A percentile compares a stretch with the other conserved stretches of the same genome.
Evolutionary conservation across 257 asterid genomes (phyloP).

Genomic region (Craterostigma plantagineum): DNA sequence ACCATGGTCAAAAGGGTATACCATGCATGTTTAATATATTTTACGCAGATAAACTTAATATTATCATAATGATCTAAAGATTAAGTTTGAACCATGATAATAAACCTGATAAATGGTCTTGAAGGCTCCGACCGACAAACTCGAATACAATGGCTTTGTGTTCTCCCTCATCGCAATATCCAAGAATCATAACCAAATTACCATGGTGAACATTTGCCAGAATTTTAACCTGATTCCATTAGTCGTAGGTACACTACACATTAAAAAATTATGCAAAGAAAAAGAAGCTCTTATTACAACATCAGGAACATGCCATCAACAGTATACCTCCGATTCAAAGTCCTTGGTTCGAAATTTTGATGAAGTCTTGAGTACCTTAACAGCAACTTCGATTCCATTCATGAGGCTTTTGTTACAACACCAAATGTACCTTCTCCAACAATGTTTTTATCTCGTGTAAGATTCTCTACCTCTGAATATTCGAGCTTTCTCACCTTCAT

Average conservation of each 20-base stretch:
- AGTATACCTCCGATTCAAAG: constrained; percentile 18
- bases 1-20: not conserved
- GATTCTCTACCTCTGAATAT: constrained; percentile 13
- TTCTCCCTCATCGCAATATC: constrained; percentile 22
- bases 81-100: not conserved
- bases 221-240: constrained; percentile 21
- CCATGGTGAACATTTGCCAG: constrained; percentile 26
- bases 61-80: not conserved
- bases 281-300: not conserved
- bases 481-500: constrained; percentile 9
- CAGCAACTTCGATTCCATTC: constrained; percentile 21
- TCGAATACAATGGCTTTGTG: constrained; percentile 27
- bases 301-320: not conserved
- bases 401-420: constrained; percentile 17
- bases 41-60: not conserved
- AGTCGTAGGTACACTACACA: not conserved
- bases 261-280: not conserved
- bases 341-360: constrained; percentile 11
- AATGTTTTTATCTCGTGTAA: constrained; percentile 10
- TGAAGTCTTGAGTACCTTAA: constrained; percentile 16
- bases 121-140: constrained; percentile 24
- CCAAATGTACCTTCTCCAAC: constrained; percentile 37
- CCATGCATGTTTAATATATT: not conserved
- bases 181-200: constrained; percentile 19
- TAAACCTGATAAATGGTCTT: constrained; percentile 19